Percentiles rank a stretch among this genome's conserved stretches.
phyloP scores from a whole-genome alignment of 1,284 basidiomycete genomes.

The Trichosporon asahii region DNA sequence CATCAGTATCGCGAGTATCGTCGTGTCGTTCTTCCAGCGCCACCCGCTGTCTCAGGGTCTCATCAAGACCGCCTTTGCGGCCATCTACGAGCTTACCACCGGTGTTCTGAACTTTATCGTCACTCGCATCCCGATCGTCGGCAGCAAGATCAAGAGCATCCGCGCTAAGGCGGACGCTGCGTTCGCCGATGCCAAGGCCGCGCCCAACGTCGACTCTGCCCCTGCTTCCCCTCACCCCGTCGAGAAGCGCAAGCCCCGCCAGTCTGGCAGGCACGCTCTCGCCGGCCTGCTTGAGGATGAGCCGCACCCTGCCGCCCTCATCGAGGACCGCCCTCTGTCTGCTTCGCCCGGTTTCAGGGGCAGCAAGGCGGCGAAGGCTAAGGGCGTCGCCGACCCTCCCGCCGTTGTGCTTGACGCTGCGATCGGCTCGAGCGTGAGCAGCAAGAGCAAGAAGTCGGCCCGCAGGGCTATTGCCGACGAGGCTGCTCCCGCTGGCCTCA shows the following conservation, averaged over 20 bases:
- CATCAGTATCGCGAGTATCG: constrained; percentile 24
- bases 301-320: not conserved
- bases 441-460: not conserved
- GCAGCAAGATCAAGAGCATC: not conserved
- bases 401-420: not conserved
- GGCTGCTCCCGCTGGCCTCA: not conserved
- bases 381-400: constrained; percentile 2
- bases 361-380: not conserved
- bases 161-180: not conserved
- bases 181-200: not conserved
- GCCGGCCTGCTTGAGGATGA: not conserved
- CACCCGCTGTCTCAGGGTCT: constrained; percentile 32
- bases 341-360: not conserved
- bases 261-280: not conserved
- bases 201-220: constrained; percentile 3
- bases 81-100: constrained; percentile 24
- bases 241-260: constrained; percentile 8
- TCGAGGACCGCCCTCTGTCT: not conserved
- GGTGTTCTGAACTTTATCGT: not conserved
- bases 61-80: constrained; percentile 24
- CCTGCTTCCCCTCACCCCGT: not conserved
- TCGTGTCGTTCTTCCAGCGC: constrained; percentile 32
- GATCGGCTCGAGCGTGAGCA: not conserved
- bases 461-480: not conserved
- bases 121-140: not conserved